Evolutionary conservation across 192 early-diverging fungal species (phyloP).

Genomic region (Coemansia sp.): DNA sequence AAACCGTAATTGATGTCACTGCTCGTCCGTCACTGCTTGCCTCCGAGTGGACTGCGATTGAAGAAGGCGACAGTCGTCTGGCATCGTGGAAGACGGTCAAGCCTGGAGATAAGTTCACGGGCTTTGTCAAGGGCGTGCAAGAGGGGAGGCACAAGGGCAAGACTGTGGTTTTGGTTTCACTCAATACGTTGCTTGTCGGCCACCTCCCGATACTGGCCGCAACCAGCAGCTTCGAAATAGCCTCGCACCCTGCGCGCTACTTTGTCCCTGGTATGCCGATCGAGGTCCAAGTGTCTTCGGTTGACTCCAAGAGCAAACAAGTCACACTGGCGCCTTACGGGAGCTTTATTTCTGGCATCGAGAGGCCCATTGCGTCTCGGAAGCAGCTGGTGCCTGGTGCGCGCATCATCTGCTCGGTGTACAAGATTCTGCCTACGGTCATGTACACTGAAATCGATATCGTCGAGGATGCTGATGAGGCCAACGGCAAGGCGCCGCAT

Average conservation of each 20-base stretch:
- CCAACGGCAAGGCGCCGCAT: constrained; percentile 5
- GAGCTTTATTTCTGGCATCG: constrained; percentile 58
- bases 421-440: constrained; percentile 50
- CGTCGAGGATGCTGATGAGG: constrained; percentile 18
- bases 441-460: constrained; percentile 58
- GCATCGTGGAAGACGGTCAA: constrained; percentile 32
- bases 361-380: constrained; percentile 22
- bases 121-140: constrained; percentile 51
- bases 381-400: constrained; percentile 58
- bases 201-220: constrained; percentile 26
- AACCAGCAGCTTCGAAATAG: constrained; percentile 21
- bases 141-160: constrained; percentile 4
- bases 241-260: constrained; percentile 14
- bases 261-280: constrained; percentile 40
- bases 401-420: constrained; percentile 58
- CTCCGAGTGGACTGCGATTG: constrained; percentile 8
- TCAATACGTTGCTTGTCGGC: constrained; percentile 23
- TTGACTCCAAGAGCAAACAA: constrained; percentile 20
- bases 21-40: constrained; percentile 55
- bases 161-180: constrained; percentile 14
- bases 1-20: constrained; percentile 62
- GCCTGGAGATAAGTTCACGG: constrained; percentile 39
- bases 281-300: constrained; percentile 35
- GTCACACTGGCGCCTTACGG: constrained; percentile 34
- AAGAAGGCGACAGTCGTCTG: constrained; percentile 12